Base-by-base conservation (phyloP, 2,329 filamentous ascomycete genomes). In the Acrodontium crateriforme region DNA sequence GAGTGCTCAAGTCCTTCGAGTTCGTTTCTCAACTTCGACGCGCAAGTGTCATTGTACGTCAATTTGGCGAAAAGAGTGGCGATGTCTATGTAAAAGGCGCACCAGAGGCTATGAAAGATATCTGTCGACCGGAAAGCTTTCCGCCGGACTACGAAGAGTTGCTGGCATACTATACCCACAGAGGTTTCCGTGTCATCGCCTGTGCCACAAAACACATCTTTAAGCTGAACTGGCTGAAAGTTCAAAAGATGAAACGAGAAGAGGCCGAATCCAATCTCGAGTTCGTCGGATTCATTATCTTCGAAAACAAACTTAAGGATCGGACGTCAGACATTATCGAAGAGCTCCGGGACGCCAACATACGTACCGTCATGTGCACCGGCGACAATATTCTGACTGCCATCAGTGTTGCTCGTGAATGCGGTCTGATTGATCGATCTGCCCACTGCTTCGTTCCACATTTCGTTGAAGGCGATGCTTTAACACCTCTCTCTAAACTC, bases 341-440 rank as follows among this genome's bases (percentile, higher is more conserved):
- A 31, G 85, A 95, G 55, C 67, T 98, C 3, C 67, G 72, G 17
- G 65, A 77, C 28, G 87, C 91, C 6, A 79, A 79, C 31, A 93
- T 98, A 40, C 73, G 82, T 18, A 78, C 79, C 16, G 74, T 93
- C 28, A 98, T 98, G 89, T 91, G 91, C 37, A 98, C 89, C 0
- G 89, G 89, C 16, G 89, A 98, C 61, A 98, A 98, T 43, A 95
- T 95, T 37, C 60, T 95, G 30, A 98, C 89, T 7, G 89, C 89
- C 13, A 85, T 98, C 47, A 94, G 85, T 45, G 89, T 98, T 30
- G 87, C 84, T 3, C 71, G 85, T 44, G 85, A 95, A 47, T 94
- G 85, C 52, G 71, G 76, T 22, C 62, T 98, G 31, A 75, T 95
- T 40, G 74, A 85, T 45, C 72, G 68, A 37, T 74, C 72, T 16